Evolutionary conservation across 2,329 filamentous ascomycete species (phyloP).

Genomic region (Ceratocystis papillata): DNA sequence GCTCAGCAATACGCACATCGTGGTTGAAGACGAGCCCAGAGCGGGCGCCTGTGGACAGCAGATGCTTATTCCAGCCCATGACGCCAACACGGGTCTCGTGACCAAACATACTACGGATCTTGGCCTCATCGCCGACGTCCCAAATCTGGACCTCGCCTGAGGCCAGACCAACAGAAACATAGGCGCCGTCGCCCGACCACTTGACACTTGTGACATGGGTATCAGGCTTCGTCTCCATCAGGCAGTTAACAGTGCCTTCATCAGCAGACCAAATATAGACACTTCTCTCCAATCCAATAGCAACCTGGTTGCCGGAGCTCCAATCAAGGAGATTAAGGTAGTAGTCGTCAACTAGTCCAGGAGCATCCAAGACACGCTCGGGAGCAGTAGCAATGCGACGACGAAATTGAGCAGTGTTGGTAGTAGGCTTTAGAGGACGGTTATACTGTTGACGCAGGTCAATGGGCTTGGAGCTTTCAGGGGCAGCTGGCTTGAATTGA

Average conservation of each 20-base stretch:
- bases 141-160: conserved; percentile 98
- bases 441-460: conserved; percentile 98
- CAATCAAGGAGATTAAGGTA: conserved; percentile 98
- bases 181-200: conserved; percentile 95
- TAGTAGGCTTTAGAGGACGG: conserved; percentile 73
- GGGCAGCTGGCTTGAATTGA: conserved; percentile 95
- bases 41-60: conserved; percentile 86
- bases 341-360: conserved; percentile 94
- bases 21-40: conserved; percentile 97
- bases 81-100: conserved; percentile 94
- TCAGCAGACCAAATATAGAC: conserved; percentile 99
- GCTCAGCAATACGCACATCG: conserved; percentile 91
- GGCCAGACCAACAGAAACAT: conserved; percentile 88
- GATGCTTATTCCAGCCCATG: conserved; percentile 99
- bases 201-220: conserved; percentile 98
- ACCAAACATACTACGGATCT: conserved; percentile 96
- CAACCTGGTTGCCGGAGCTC: conserved; percentile 95
- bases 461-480: conserved; percentile 95
- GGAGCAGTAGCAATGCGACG: conserved; percentile 88
- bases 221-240: conserved; percentile 77
- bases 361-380: conserved; percentile 90
- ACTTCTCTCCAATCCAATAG: conserved; percentile 90
- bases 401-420: conserved; percentile 70
- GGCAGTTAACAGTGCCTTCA: conserved; percentile 74
- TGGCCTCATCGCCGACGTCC: conserved; percentile 89